Percentiles rank a stretch among this genome's conserved stretches.
phyloP scores from a whole-genome alignment of 2,329 filamentous ascomycete genomes.

The Truncatella angustata region DNA sequence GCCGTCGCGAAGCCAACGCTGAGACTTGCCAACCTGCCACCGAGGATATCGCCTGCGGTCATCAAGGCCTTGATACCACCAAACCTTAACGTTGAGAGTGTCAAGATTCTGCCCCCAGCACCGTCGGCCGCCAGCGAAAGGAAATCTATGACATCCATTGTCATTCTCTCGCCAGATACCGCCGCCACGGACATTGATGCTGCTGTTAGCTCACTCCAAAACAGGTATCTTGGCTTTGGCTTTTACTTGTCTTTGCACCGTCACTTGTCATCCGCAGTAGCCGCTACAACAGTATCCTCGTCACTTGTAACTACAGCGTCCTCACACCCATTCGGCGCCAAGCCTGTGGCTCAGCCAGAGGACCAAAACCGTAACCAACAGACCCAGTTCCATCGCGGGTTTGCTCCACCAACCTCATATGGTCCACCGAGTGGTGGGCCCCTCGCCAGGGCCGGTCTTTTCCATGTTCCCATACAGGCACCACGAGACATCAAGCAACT shows the following conservation, averaged over 20 bases:
- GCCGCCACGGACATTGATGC: conserved; percentile 80
- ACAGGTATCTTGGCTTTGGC: conserved; percentile 81
- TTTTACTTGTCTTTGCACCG: conserved; percentile 78
- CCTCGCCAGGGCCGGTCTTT: conserved; percentile 44
- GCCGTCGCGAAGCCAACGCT: conserved; percentile 62
- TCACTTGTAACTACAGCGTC: conserved; percentile 44
- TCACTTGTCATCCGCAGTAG: conserved; percentile 77
- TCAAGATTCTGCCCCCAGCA: conserved; percentile 64
- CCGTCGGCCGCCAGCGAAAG: conserved; percentile 58
- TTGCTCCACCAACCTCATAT: conserved; percentile 77
- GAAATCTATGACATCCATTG: conserved; percentile 74
- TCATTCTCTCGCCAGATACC: conserved; percentile 77
- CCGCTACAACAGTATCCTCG: conserved; percentile 38
- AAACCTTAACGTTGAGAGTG: conserved; percentile 65
- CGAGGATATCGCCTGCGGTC: conserved; percentile 56
- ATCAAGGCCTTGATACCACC: conserved; percentile 59
- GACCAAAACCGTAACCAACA: conserved; percentile 36
- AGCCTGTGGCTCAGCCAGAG: conserved; percentile 49
- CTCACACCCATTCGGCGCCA: conserved; percentile 76
- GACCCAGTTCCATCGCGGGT: conserved; percentile 54
- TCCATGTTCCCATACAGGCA: conserved; percentile 70
- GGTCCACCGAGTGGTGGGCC: conserved; percentile 38
- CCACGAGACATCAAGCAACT: conserved; percentile 78
- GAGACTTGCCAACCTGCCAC: conserved; percentile 59
- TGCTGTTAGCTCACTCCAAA: conserved; percentile 74